Evolutionary conservation across 805 yeast genomes (phyloP).

Genomic region (Clavispora phyllophila): DNA sequence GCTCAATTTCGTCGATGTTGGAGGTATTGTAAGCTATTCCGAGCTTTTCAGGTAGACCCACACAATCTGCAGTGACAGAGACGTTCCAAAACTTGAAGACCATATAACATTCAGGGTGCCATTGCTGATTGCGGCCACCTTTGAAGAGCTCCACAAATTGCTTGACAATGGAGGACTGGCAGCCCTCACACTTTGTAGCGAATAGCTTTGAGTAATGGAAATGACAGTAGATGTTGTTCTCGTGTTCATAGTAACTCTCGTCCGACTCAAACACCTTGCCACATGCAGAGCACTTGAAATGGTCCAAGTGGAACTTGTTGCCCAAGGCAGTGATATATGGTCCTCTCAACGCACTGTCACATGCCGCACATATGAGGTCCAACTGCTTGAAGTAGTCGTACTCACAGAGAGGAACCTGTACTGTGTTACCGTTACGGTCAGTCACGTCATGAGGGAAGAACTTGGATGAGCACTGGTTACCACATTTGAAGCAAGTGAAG

Average conservation of each 20-base stretch:
- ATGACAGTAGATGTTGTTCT: constrained; percentile 80
- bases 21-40: constrained; percentile 1
- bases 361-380: constrained; percentile 78
- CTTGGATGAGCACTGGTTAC: constrained; percentile 72
- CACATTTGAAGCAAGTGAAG: constrained; percentile 83
- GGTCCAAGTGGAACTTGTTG: constrained; percentile 88
- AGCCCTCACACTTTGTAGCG: constrained; percentile 91
- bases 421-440: constrained; percentile 16
- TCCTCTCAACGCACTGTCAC: constrained; percentile 83
- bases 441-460: constrained; percentile 72
- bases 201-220: constrained; percentile 82
- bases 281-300: constrained; percentile 88
- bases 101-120: constrained; percentile 99
- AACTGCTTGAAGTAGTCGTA: constrained; percentile 84
- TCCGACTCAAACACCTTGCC: constrained; percentile 81
- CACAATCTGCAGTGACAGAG: constrained; percentile 56
- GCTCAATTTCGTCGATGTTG: constrained; percentile 19
- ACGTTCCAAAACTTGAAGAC: constrained; percentile 97
- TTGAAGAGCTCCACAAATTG: constrained; percentile 90
- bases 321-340: constrained; percentile 93
- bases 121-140: constrained; percentile 88
- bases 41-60: constrained; percentile 37
- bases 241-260: constrained; percentile 88
- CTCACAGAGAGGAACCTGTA: constrained; percentile 68
- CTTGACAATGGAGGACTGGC: constrained; percentile 83